Percentiles rank a stretch among this genome's conserved stretches.
These are phyloP conservation scores for Terfezia claveryi DNA, from an alignment of 495 filamentous ascomycete species.

Conservation along the genomic window DNA sequence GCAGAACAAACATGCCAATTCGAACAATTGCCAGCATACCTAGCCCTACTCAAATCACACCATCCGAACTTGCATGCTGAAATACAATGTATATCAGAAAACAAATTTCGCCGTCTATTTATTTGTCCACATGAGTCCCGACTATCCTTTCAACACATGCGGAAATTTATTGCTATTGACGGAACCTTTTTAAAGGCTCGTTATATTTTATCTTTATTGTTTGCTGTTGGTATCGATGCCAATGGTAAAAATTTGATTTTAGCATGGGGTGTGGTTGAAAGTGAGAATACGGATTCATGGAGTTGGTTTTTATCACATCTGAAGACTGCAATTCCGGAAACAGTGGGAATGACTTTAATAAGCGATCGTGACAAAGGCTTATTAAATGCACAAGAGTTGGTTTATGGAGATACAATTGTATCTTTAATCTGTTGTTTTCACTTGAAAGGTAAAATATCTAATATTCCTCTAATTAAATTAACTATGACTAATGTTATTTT, in stretches of 20 bases:
- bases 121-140: neutral
- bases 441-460: neutral
- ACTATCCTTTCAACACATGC: neutral
- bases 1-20: too few relatives aligned
- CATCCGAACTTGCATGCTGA: too few relatives aligned
- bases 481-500: too few relatives aligned
- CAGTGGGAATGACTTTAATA: neutral
- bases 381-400: neutral
- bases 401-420: neutral
- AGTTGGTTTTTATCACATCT: slow-evolving; percentile 2
- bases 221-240: slow-evolving; percentile 5
- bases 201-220: slow-evolving; percentile 4
- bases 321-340: neutral
- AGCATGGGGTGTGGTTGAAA: slow-evolving; percentile 3
- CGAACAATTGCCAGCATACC: too few relatives aligned
- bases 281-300: slow-evolving; percentile 5
- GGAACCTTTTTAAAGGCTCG: slow-evolving; percentile 1
- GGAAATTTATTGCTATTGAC: slow-evolving; percentile 3
- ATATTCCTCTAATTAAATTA: too few relatives aligned
- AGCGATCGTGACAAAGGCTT: slow-evolving; percentile 1
- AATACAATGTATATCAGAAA: too few relatives aligned
- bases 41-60: too few relatives aligned
- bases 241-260: slow-evolving; percentile 3
- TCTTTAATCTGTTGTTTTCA: neutral
- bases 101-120: neutral